Evolutionary conservation across 768 basidiomycete genomes (phyloP).

Genomic region (Dentipellis fragilis): DNA sequence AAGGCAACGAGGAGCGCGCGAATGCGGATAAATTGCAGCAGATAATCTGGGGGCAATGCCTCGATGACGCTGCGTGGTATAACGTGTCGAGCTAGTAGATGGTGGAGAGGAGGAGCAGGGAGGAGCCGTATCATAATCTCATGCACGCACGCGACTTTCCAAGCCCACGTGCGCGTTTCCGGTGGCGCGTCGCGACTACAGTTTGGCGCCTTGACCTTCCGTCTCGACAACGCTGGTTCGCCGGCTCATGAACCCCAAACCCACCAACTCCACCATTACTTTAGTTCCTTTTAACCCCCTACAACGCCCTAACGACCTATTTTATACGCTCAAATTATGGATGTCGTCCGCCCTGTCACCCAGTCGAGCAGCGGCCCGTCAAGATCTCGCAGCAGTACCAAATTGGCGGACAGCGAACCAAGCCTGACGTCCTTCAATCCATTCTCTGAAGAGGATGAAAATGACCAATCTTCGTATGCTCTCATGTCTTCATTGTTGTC

Average conservation of each 20-base stretch:
- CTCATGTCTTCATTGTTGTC: constrained; percentile 75
- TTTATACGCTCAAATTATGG: constrained; percentile 3
- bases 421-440: constrained; percentile 84
- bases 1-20: too few species aligned
- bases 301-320: neutral
- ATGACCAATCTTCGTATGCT: constrained; percentile 80
- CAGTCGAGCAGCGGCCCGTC: constrained; percentile 29
- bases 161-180: neutral
- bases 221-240: too few species aligned
- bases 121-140: too few species aligned
- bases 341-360: neutral
- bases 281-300: neutral
- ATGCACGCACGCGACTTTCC: neutral
- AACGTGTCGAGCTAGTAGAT: too few species aligned
- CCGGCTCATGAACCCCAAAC: too few species aligned
- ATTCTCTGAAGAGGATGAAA: constrained; percentile 88
- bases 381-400: constrained; percentile 56
- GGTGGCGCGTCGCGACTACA: neutral
- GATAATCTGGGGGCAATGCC: too few species aligned
- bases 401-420: constrained; percentile 47
- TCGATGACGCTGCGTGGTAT: too few species aligned
- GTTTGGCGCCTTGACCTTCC: neutral
- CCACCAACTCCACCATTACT: too few species aligned
- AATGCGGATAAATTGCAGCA: too few species aligned
- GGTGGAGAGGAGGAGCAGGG: too few species aligned